These are phyloP conservation scores for Lipomyces chichibuensis DNA, from an alignment of 805 yeast genomes.

Conservation along the genomic window DNA sequence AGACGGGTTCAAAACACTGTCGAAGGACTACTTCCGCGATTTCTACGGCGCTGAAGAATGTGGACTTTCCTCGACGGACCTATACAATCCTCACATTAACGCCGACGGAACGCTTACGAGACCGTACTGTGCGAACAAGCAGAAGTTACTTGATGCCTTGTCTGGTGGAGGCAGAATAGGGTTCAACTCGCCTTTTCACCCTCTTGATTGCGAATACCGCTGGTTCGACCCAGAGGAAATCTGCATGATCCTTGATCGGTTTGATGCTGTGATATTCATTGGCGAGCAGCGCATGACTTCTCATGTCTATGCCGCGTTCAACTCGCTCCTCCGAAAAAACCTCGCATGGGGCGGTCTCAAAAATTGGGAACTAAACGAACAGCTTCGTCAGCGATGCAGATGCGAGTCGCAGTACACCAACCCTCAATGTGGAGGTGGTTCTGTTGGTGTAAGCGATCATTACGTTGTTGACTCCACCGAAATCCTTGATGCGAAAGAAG, in stretches of 20 bases:
- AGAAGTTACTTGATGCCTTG: slow-evolving; percentile 24
- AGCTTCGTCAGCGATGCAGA: slow-evolving; percentile 33
- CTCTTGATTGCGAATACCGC: slow-evolving; percentile 33
- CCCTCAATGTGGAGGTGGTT: slow-evolving; percentile 31
- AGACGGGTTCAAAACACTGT: slow-evolving; percentile 30
- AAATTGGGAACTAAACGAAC: slow-evolving; percentile 36
- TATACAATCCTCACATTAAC: slow-evolving; percentile 32
- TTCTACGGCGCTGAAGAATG: slow-evolving; percentile 36
- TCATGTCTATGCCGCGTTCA: slow-evolving; percentile 33
- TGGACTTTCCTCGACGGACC: slow-evolving; percentile 19
- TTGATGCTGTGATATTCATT: slow-evolving; percentile 32
- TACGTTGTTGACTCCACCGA: slow-evolving; percentile 35
- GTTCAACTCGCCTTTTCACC: slow-evolving; percentile 23
- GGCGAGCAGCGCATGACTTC: slow-evolving; percentile 35
- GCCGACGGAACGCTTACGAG: slow-evolving; percentile 29
- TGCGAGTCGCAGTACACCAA: slow-evolving; percentile 35
- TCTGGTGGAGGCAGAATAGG: slow-evolving; percentile 27
- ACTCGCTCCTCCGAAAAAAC: slow-evolving; percentile 34
- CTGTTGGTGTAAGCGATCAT: slow-evolving; percentile 31
- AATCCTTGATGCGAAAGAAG: slow-evolving; percentile 34
- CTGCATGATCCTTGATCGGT: slow-evolving; percentile 36
- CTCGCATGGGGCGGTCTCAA: slow-evolving; percentile 35
- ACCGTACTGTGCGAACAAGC: slow-evolving; percentile 28
- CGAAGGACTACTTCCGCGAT: slow-evolving; percentile 26
- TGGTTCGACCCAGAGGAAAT: slow-evolving; percentile 35